Conservation (phyloP, 768 basidiomycete genomes). For the Tulasnella sp. region DNA sequence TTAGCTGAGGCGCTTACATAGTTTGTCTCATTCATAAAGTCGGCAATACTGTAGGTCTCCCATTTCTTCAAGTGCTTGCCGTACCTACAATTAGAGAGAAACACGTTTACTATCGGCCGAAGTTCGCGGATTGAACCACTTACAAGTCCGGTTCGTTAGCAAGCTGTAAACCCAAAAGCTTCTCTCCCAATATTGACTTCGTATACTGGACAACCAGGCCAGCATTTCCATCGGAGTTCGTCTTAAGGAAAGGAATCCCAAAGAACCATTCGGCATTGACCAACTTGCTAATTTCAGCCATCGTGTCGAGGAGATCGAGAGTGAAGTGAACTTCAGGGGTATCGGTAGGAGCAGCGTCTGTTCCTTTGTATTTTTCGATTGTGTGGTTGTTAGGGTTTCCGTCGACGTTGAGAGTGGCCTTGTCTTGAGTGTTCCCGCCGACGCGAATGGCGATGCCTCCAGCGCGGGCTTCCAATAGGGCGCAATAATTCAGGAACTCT, state of each 20-base stretch:
- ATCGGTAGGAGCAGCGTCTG: constrained; percentile 37
- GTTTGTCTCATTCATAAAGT: constrained; percentile 9
- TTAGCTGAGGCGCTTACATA: background rate
- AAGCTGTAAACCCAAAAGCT: constrained; percentile 63
- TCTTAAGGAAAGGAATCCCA: constrained; percentile 36
- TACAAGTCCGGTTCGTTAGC: constrained; percentile 35
- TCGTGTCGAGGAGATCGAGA: constrained; percentile 60
- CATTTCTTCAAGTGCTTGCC: background rate
- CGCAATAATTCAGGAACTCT: constrained; percentile 49
- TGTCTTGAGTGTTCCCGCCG: constrained; percentile 55
- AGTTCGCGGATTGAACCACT: background rate
- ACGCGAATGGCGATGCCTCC: constrained; percentile 45
- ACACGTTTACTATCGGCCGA: background rate
- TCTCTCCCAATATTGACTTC: constrained; percentile 58
- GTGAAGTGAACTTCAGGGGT: constrained; percentile 69
- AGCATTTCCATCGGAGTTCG: constrained; percentile 19
- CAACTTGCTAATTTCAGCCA: constrained; percentile 55
- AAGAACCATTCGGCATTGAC: constrained; percentile 62
- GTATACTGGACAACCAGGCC: constrained; percentile 38
- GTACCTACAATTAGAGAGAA: background rate
- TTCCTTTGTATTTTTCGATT: background rate
- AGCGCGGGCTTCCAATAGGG: constrained; percentile 44
- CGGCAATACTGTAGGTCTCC: background rate
- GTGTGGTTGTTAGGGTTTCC: background rate
- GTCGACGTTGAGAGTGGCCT: background rate